Conservation (phyloP, 306 rosid genomes). For the Sphenostylis stenocarpa region DNA sequence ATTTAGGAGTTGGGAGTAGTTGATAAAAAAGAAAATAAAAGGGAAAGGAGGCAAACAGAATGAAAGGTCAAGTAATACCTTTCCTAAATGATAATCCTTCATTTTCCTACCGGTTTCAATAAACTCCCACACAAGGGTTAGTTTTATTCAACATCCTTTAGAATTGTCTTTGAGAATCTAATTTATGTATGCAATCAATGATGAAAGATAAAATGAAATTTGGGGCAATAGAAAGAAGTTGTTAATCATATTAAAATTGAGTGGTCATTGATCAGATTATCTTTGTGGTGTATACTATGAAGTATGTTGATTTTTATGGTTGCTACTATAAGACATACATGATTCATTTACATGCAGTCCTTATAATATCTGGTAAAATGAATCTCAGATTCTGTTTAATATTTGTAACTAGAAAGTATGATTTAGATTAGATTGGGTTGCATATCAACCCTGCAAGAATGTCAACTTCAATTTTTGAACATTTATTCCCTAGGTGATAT, state of each 20-base stretch:
- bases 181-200: not conserved
- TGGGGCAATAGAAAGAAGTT: not conserved
- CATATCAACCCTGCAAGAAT: not conserved
- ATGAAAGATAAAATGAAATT: not conserved
- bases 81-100: not conserved
- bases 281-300: not conserved
- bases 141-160: not conserved
- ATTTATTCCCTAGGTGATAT: conserved; percentile 1
- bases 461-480: not conserved
- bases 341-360: not conserved
- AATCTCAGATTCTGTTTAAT: not conserved
- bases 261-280: conserved; percentile 1
- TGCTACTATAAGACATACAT: not conserved
- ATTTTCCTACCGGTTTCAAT: not conserved
- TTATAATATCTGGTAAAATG: not conserved
- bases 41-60: not conserved
- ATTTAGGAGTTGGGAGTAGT: not conserved
- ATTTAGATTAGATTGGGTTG: not conserved
- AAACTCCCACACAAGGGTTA: conserved; percentile 1
- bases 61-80: not conserved
- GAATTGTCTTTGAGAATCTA: not conserved
- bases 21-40: not conserved
- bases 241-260: conserved; percentile 3
- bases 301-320: conserved; percentile 20
- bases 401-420: not conserved